These are phyloP conservation scores for Porphyrellus sp. DNA, from an alignment of 1,284 basidiomycete genomes.

Conservation along the genomic window DNA sequence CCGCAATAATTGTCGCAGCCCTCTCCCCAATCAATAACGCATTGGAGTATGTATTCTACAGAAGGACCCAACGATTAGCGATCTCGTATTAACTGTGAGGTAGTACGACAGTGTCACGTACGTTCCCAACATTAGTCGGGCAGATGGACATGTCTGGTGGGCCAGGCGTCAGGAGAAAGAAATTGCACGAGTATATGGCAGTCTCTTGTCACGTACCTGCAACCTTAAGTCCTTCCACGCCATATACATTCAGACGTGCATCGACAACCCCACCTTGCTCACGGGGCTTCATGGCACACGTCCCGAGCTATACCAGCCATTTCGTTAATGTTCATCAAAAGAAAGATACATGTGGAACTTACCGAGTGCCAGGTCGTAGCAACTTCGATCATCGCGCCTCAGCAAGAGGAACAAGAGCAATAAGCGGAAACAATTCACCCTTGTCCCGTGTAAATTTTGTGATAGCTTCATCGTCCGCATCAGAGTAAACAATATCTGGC, in stretches of 20 bases:
- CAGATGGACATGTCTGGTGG: constrained; percentile 40
- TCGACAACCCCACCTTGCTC: constrained; percentile 61
- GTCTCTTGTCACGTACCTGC: constrained; percentile 32
- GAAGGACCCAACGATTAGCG: background rate
- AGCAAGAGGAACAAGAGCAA: background rate
- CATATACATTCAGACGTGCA: constrained; percentile 59
- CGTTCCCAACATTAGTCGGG: constrained; percentile 32
- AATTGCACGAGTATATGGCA: constrained; percentile 11
- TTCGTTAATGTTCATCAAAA: too few species aligned
- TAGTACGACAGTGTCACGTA: too few species aligned
- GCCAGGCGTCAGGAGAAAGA: background rate
- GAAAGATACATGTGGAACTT: too few species aligned
- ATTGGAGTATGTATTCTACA: constrained; percentile 26
- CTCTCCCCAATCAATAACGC: constrained; percentile 29
- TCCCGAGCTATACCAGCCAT: constrained; percentile 63
- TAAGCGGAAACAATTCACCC: constrained; percentile 24
- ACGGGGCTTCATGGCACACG: constrained; percentile 64
- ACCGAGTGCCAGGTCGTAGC: constrained; percentile 57
- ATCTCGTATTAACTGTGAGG: too few species aligned
- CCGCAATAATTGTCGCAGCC: constrained; percentile 21
- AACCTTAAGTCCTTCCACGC: constrained; percentile 56
- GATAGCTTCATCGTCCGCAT: constrained; percentile 53
- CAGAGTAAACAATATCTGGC: constrained; percentile 51
- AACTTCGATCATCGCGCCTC: constrained; percentile 31
- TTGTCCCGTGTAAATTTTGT: constrained; percentile 40